Evolutionary conservation across 2,329 filamentous ascomycete species (phyloP).

Genomic region (Pseudomassariella vexata): DNA sequence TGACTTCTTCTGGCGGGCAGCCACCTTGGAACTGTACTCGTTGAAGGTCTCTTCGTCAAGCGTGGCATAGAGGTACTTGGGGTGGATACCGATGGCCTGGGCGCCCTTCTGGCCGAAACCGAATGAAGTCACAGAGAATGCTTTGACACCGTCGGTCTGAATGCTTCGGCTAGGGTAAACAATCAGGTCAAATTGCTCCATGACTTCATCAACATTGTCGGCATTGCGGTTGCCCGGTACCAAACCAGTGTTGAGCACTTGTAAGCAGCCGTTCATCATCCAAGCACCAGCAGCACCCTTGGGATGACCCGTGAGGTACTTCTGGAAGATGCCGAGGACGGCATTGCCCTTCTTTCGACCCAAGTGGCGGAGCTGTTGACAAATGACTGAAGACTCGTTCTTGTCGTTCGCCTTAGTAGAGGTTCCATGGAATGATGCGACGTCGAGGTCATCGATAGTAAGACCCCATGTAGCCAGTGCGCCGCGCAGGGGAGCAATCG

Average conservation of each 20-base stretch:
- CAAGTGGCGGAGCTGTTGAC: conserved; percentile 90
- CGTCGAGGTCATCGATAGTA: conserved; percentile 89
- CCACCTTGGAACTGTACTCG: conserved; percentile 81
- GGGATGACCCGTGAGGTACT: conserved; percentile 96
- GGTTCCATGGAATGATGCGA: conserved; percentile 98
- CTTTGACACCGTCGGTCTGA: conserved; percentile 97
- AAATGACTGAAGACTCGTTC: conserved; percentile 97
- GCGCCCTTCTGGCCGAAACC: conserved; percentile 99
- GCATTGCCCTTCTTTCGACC: conserved; percentile 96
- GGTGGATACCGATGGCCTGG: conserved; percentile 94
- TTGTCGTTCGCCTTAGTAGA: conserved; percentile 99
- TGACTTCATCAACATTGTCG: conserved; percentile 91
- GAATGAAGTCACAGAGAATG: conserved; percentile 97
- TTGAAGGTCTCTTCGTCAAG: conserved; percentile 81
- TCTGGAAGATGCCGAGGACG: conserved; percentile 95
- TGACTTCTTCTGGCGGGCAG: conserved; percentile 93
- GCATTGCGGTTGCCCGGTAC: conserved; percentile 97
- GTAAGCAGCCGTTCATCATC: conserved; percentile 99
- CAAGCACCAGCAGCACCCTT: conserved; percentile 98
- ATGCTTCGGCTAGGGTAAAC: conserved; percentile 93
- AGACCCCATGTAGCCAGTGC: conserved; percentile 97
- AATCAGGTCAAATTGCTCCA: conserved; percentile 98
- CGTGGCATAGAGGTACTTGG: conserved; percentile 88
- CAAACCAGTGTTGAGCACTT: conserved; percentile 88
- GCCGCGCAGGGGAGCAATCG: conserved; percentile 91